These are phyloP conservation scores for Phytophthora citrophthora DNA, from an alignment of 352 stramenopile species.

Conservation along the genomic window DNA sequence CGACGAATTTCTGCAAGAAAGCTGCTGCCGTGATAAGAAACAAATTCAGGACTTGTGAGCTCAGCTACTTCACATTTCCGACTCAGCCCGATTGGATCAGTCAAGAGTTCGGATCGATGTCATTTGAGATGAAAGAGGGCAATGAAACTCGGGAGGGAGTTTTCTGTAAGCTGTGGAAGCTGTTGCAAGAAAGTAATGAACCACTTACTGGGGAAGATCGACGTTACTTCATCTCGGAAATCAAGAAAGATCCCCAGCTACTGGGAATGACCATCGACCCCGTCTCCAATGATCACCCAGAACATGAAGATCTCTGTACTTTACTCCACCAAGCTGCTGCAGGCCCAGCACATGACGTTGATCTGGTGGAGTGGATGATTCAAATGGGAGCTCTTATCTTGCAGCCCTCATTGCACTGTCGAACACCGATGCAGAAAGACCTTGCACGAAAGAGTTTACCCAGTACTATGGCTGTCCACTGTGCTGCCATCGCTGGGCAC, in stretches of 20 bases:
- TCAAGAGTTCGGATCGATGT: constrained; percentile 21
- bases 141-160: constrained; percentile 1
- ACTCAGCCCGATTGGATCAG: constrained; percentile 21
- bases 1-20: constrained; percentile 9
- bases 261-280: constrained; percentile 4
- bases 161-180: constrained; percentile 16
- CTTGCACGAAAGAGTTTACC: not conserved
- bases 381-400: constrained; percentile 35
- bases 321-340: constrained; percentile 40
- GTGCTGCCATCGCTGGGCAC: constrained; percentile 20
- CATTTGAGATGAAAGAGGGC: constrained; percentile 1
- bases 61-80: constrained; percentile 27
- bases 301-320: constrained; percentile 14
- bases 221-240: constrained; percentile 4
- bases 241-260: constrained; percentile 23
- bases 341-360: constrained; percentile 30
- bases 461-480: constrained; percentile 29
- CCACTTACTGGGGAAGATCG: constrained; percentile 9
- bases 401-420: constrained; percentile 23
- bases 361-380: constrained; percentile 47
- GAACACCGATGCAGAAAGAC: constrained; percentile 8
- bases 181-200: constrained; percentile 14
- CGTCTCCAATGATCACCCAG: not conserved
- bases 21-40: constrained; percentile 20
- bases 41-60: constrained; percentile 21